A percentile compares a stretch with the other conserved stretches of the same genome.
These are phyloP conservation scores for Claviceps humidiphila DNA, from an alignment of 2,329 filamentous ascomycete species.

Conservation along the genomic window DNA sequence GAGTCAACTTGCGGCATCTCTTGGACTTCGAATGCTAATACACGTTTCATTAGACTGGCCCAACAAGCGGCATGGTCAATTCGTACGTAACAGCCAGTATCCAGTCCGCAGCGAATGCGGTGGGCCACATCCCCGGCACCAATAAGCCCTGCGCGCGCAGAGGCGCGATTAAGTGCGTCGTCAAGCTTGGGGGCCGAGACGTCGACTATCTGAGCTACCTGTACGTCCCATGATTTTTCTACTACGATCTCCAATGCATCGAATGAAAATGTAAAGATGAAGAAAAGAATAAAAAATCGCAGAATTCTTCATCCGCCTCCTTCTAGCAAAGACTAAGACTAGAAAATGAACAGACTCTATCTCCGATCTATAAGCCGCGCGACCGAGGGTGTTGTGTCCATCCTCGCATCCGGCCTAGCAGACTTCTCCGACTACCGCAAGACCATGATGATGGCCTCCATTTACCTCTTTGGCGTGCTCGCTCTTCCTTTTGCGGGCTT, in stretches of 20 bases:
- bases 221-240: constrained; percentile 1
- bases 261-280: neutral
- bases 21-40: no score
- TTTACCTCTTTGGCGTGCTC: constrained; percentile 10
- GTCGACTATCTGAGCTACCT: constrained; percentile 12
- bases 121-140: constrained; percentile 9
- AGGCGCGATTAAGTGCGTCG: constrained; percentile 9
- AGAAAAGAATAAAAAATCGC: neutral
- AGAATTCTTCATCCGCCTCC: neutral
- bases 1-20: no score
- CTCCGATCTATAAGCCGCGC: constrained; percentile 9
- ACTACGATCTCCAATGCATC: no score
- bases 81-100: constrained; percentile 11
- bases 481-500: constrained; percentile 10
- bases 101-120: constrained; percentile 10
- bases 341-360: constrained; percentile 6
- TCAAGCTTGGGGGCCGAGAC: constrained; percentile 9
- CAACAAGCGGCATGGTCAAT: constrained; percentile 10
- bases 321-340: neutral
- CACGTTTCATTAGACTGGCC: constrained; percentile 6
- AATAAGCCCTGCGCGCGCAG: constrained; percentile 10
- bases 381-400: constrained; percentile 9
- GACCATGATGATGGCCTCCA: constrained; percentile 11
- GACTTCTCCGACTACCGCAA: constrained; percentile 12
- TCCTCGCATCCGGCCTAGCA: constrained; percentile 8